Evolutionary conservation across 78 protist species (phyloP).

Genomic region (Mastigamoeba balamuthi): DNA sequence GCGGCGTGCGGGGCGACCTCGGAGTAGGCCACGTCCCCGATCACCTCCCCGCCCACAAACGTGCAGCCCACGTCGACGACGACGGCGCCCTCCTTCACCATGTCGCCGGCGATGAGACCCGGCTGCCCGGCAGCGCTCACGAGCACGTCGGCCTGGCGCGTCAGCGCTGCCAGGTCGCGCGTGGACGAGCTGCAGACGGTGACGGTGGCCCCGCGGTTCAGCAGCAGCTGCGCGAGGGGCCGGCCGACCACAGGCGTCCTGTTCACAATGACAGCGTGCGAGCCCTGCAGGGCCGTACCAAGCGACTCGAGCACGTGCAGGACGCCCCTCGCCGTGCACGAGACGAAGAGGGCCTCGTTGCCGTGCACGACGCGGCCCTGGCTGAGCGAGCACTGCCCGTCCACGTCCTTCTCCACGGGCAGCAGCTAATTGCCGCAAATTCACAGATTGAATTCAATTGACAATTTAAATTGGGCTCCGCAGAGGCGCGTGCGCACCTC

Average conservation of each 20-base stretch:
- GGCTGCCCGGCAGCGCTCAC: slow-evolving; percentile 82
- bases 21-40: no score
- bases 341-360: no score
- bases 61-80: slow-evolving; percentile 91
- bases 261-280: slow-evolving; percentile 84
- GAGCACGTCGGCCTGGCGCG: slow-evolving; percentile 76
- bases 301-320: no score
- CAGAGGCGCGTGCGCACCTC: no score
- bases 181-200: slow-evolving; percentile 83
- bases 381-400: no score
- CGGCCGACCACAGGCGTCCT: slow-evolving; percentile 79
- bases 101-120: slow-evolving; percentile 55
- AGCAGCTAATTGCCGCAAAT: no score
- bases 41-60: slow-evolving; percentile 9
- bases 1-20: no score
- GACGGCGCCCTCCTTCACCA: slow-evolving; percentile 82
- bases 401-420: no score
- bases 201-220: slow-evolving; percentile 69
- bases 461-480: no score
- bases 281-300: slow-evolving; percentile 55
- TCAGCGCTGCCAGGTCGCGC: slow-evolving; percentile 21
- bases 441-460: no score
- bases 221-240: slow-evolving; percentile 63
- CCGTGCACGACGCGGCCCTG: no score
- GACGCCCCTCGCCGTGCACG: no score